These are phyloP conservation scores for Triticum aestivum DNA, from an alignment of 176 grass and related monocot species.

Conservation along the genomic window IWGSC_CS_RefSeq_v2.1 NC_057813.1:687137509-687138008, in stretches of 20 bases:
- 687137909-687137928: slow-evolving; percentile 85
- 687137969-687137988: not conserved
- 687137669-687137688: not conserved
- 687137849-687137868: slow-evolving; percentile 89
- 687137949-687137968: slow-evolving; percentile 93
- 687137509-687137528: not conserved
- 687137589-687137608: not conserved
- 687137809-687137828: slow-evolving; percentile 22
- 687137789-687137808: not conserved
- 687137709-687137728: not conserved
- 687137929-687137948: slow-evolving; percentile 99
- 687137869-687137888: slow-evolving; percentile 78
- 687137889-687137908: slow-evolving; percentile 82
- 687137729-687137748: not conserved
- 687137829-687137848: slow-evolving; percentile 82
- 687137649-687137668: not conserved
- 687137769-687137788: not conserved
- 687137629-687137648: too few species aligned
- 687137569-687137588: not conserved
- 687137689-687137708: not conserved
- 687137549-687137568: not conserved
- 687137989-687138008: not conserved
- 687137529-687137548: not conserved
- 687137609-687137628: fast-evolving
- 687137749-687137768: not conserved